Conservation (phyloP, 495 filamentous ascomycete genomes). For the Penicillium turbatum region DNA sequence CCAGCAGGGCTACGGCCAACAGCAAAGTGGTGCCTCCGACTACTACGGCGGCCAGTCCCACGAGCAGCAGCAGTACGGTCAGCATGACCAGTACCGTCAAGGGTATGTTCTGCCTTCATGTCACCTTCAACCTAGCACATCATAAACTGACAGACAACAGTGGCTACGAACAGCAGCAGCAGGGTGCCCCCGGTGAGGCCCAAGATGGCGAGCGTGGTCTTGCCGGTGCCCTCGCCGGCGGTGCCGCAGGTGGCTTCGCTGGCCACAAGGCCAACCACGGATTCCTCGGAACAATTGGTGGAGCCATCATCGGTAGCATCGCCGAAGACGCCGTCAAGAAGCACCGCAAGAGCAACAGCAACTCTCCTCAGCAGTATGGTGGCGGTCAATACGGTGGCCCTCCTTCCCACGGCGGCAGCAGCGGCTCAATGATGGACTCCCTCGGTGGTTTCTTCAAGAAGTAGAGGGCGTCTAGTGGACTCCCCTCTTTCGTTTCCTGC, state of each 20-base stretch:
- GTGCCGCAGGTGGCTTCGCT: conserved; percentile 42
- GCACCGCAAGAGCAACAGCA: conserved; percentile 28
- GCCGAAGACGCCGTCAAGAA: conserved; percentile 46
- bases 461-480: conserved; percentile 17
- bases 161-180: conserved; percentile 27
- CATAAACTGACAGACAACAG: conserved; percentile 11
- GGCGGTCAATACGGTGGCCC: conserved; percentile 20
- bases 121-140: neutral
- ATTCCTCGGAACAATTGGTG: conserved; percentile 47
- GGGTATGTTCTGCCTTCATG: conserved; percentile 18
- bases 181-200: conserved; percentile 34
- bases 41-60: conserved; percentile 34
- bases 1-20: conserved; percentile 21
- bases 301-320: conserved; percentile 46
- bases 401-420: conserved; percentile 19
- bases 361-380: conserved; percentile 7
- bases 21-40: conserved; percentile 20
- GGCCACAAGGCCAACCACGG: conserved; percentile 52
- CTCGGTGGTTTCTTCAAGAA: conserved; percentile 45
- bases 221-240: conserved; percentile 43
- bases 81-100: conserved; percentile 25
- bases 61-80: conserved; percentile 22
- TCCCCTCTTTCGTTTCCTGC: conserved; percentile 5
- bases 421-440: conserved; percentile 37
- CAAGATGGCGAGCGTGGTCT: conserved; percentile 49